Evolutionary conservation across 352 stramenopile genomes (phyloP).

Genomic region (Plasmopara viticola): DNA sequence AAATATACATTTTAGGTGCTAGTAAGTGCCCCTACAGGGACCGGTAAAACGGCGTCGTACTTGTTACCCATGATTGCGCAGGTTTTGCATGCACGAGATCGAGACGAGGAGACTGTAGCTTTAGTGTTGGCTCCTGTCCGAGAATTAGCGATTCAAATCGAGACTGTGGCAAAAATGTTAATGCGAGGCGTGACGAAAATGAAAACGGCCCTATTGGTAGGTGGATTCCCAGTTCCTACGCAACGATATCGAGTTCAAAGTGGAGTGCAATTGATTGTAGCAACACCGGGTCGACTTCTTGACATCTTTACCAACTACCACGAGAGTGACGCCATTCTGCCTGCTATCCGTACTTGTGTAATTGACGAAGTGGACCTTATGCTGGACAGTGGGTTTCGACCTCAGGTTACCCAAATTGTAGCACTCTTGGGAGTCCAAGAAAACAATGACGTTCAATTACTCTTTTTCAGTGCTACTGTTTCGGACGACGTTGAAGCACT

Average conservation of each 20-base stretch:
- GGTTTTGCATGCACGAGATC: slow-evolving; percentile 19
- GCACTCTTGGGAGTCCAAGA: slow-evolving; percentile 14
- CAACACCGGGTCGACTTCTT: slow-evolving; percentile 56
- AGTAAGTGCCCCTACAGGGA: slow-evolving; percentile 57
- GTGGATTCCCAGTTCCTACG: slow-evolving; percentile 53
- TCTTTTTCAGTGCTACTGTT: slow-evolving; percentile 59
- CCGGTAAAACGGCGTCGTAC: slow-evolving; percentile 64
- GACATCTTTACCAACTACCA: slow-evolving; percentile 42
- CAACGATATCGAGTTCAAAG: slow-evolving; percentile 55
- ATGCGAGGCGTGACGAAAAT: slow-evolving; percentile 50
- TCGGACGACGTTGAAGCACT: slow-evolving; percentile 34
- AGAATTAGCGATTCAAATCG: slow-evolving; percentile 72
- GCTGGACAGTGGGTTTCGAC: slow-evolving; percentile 51
- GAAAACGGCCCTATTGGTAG: slow-evolving; percentile 61
- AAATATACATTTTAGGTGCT: slow-evolving; percentile 32
- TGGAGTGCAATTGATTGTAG: slow-evolving; percentile 59
- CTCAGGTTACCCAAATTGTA: slow-evolving; percentile 45
- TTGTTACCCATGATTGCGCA: slow-evolving; percentile 49
- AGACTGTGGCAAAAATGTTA: slow-evolving; percentile 47
- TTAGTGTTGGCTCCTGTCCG: slow-evolving; percentile 60
- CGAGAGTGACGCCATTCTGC: slow-evolving; percentile 17
- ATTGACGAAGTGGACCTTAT: slow-evolving; percentile 78
- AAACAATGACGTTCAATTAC: slow-evolving; percentile 26
- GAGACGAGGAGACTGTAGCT: slow-evolving; percentile 19
- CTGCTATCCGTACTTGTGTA: slow-evolving; percentile 29